Conservation (phyloP, 2,329 filamentous ascomycete genomes). For the Aureobasidium namibiae region DNA sequence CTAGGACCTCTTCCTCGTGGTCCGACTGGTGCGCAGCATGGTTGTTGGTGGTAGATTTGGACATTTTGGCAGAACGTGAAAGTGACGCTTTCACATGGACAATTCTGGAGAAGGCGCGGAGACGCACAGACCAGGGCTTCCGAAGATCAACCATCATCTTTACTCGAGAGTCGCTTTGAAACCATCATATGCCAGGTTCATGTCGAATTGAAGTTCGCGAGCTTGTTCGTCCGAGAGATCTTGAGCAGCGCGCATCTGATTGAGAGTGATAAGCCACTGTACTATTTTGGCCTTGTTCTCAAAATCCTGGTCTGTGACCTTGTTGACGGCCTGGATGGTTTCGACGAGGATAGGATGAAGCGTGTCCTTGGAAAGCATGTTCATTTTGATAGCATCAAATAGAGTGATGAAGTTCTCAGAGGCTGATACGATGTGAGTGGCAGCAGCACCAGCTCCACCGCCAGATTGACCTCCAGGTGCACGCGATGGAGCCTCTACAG, state of each 20-base stretch:
- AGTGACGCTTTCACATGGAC: background rate
- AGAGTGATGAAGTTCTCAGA: conserved; percentile 99
- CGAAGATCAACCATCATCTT: conserved; percentile 2
- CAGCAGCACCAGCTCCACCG: conserved; percentile 32
- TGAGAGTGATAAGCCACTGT: conserved; percentile 93
- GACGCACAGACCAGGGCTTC: conserved; percentile 2
- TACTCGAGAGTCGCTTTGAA: conserved; percentile 68
- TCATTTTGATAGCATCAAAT: conserved; percentile 86
- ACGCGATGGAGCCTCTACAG: conserved; percentile 51
- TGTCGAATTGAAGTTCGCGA: conserved; percentile 83
- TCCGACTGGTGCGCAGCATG: conserved; percentile 16
- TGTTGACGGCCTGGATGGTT: conserved; percentile 94
- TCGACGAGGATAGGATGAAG: conserved; percentile 92
- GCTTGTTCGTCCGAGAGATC: conserved; percentile 82
- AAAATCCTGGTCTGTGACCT: conserved; percentile 91
- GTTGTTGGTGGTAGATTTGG: background rate
- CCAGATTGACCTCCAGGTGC: conserved; percentile 24
- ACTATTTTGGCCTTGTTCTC: conserved; percentile 95
- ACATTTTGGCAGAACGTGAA: background rate
- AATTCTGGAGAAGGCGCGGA: conserved; percentile 12
- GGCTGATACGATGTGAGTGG: conserved; percentile 70
- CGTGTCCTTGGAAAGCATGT: conserved; percentile 88
- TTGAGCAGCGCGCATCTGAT: conserved; percentile 95
- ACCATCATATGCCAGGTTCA: conserved; percentile 87
- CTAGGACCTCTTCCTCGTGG: conserved; percentile 23